phyloP scores from a whole-genome alignment of 139 green algal genomes.

The Coelastrella sp. region DNA sequence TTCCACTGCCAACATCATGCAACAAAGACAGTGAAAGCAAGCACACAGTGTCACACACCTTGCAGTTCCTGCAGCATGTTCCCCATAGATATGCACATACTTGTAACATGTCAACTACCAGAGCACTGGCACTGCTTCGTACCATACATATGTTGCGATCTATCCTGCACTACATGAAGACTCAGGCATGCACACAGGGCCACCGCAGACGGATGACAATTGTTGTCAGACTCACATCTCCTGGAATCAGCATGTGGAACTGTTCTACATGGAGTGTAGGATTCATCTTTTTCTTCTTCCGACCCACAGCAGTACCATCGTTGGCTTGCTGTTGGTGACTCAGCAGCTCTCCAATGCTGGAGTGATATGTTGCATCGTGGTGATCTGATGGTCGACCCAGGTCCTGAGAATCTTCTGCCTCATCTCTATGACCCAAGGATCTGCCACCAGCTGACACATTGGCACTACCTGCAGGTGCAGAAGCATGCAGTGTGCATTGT shows the following conservation, averaged over 20 bases:
- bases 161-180: no score
- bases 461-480: not conserved
- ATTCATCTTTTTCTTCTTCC: slow-evolving; percentile 6
- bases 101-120: no score
- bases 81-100: no score
- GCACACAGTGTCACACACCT: no score
- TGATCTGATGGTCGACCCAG: not conserved
- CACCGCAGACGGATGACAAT: not conserved
- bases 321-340: not conserved
- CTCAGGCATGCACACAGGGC: not conserved
- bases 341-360: not conserved
- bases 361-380: not conserved
- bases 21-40: no score
- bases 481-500: not conserved
- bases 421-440: not conserved
- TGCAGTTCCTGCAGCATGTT: no score
- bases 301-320: not conserved
- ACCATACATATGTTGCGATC: no score
- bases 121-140: no score
- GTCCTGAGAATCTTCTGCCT: not conserved
- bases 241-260: not conserved
- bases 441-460: slow-evolving; percentile 3
- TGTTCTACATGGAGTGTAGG: not conserved
- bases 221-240: not conserved
- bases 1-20: no score